These are phyloP conservation scores for Syzygium jambos DNA, from an alignment of 345 rosid genomes.

Conservation along the genomic window DNA sequence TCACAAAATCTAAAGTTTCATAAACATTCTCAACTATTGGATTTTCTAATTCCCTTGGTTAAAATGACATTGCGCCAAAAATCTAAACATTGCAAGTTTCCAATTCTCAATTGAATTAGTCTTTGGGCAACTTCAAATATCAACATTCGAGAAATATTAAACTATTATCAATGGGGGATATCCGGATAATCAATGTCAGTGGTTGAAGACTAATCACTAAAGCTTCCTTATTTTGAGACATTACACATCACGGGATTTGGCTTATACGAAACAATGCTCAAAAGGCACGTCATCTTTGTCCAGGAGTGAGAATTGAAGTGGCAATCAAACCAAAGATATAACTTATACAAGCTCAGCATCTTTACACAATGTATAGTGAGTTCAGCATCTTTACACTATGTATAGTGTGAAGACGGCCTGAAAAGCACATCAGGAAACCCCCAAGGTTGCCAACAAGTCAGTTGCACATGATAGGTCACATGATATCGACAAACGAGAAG, in stretches of 20 bases:
- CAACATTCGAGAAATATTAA: neutral
- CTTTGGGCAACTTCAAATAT: too few species aligned
- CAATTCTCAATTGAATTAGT: neutral
- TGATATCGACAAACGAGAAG: neutral
- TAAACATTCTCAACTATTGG: too few species aligned
- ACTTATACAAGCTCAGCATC: neutral
- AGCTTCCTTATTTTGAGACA: neutral
- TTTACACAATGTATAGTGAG: too few species aligned
- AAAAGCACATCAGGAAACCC: neutral
- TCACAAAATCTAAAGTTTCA: too few species aligned
- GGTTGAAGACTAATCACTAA: neutral
- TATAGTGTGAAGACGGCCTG: neutral
- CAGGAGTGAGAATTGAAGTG: neutral
- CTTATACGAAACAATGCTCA: neutral
- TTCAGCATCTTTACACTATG: neutral
- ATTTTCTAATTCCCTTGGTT: too few species aligned
- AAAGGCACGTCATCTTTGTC: neutral
- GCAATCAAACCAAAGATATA: neutral
- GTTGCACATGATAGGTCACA: neutral
- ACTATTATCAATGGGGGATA: neutral
- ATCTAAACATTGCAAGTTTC: neutral
- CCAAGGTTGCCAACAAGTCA: neutral
- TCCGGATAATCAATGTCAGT: neutral
- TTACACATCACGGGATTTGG: too few species aligned
- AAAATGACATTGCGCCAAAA: too few species aligned